A percentile compares a stretch with the other conserved stretches of the same genome.
Conservation (phyloP, 192 early-diverging fungal species). For the Coemansia sp. region DNA sequence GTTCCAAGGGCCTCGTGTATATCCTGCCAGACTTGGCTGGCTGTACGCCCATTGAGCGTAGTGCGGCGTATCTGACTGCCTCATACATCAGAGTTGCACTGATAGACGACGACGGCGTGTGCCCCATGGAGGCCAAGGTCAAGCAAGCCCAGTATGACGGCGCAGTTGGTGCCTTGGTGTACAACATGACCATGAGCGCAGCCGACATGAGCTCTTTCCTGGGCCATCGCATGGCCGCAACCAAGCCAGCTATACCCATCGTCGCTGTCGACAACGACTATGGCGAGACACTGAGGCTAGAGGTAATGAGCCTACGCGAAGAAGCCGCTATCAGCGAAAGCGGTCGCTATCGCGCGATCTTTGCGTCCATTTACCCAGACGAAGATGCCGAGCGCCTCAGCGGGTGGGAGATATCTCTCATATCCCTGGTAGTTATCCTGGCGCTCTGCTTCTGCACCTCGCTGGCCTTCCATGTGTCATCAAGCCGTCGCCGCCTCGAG, state of each 20-base stretch:
- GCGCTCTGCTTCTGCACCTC: constrained; percentile 46
- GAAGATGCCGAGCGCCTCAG: constrained; percentile 36
- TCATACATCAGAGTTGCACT: constrained; percentile 47
- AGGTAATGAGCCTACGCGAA: constrained; percentile 23
- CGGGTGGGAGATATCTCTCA: constrained; percentile 50
- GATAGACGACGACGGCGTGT: constrained; percentile 33
- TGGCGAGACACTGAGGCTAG: constrained; percentile 38
- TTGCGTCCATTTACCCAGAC: constrained; percentile 40
- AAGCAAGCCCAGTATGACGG: constrained; percentile 49
- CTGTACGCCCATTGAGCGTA: constrained; percentile 40
- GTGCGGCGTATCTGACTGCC: constrained; percentile 19
- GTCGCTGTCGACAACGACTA: constrained; percentile 42
- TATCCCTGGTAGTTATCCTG: constrained; percentile 42
- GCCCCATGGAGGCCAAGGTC: constrained; percentile 32
- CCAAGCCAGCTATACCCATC: constrained; percentile 25
- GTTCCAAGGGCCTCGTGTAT: constrained; percentile 46
- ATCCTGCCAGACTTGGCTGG: constrained; percentile 16
- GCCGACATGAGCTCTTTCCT: constrained; percentile 18
- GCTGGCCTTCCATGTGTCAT: constrained; percentile 37
- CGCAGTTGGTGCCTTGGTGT: constrained; percentile 48
- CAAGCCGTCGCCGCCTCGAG: constrained; percentile 12
- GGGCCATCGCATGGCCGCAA: constrained; percentile 9
- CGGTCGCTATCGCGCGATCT: constrained; percentile 37
- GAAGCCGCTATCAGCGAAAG: constrained; percentile 16
- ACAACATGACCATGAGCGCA: constrained; percentile 27